Percentiles rank a stretch among this genome's conserved stretches.
These are phyloP conservation scores for Didymella lethalis DNA, from an alignment of 2,329 filamentous ascomycete species.

Conservation along the genomic window DNA sequence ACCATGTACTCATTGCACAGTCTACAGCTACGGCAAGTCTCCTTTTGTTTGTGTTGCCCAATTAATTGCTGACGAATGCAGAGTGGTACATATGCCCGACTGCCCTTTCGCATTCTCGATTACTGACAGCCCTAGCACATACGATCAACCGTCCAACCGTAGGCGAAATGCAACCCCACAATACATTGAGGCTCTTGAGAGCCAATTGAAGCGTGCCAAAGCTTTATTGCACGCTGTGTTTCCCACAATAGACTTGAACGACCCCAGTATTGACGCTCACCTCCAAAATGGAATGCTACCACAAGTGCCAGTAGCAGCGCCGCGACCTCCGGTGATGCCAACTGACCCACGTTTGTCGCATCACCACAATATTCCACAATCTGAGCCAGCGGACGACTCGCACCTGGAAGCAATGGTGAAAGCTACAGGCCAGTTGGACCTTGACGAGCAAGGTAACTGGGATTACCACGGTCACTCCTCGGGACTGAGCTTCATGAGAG, in stretches of 20 bases:
- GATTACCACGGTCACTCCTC: slow-evolving; percentile 96
- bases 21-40: slow-evolving; percentile 89
- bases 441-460: slow-evolving; percentile 90
- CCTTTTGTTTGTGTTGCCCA: background rate
- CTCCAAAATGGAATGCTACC: slow-evolving; percentile 71
- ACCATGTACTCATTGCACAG: slow-evolving; percentile 85
- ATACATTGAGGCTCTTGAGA: slow-evolving; percentile 90
- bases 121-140: slow-evolving; percentile 62
- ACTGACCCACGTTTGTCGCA: slow-evolving; percentile 34
- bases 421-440: slow-evolving; percentile 86
- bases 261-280: slow-evolving; percentile 80
- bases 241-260: slow-evolving; percentile 83
- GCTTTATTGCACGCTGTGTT: slow-evolving; percentile 78
- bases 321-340: slow-evolving; percentile 33
- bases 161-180: slow-evolving; percentile 89
- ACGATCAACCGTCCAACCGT: slow-evolving; percentile 92
- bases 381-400: slow-evolving; percentile 61
- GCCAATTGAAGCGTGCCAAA: slow-evolving; percentile 82
- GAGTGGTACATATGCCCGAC: slow-evolving; percentile 10
- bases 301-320: slow-evolving; percentile 46
- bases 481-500: slow-evolving; percentile 84
- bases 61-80: slow-evolving; percentile 13
- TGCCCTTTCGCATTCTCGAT: background rate
- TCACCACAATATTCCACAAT: slow-evolving; percentile 27
- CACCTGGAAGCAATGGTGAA: slow-evolving; percentile 94